Base-by-base conservation (phyloP, 495 filamentous ascomycete species). In the Margaritispora aquatica region DNA sequence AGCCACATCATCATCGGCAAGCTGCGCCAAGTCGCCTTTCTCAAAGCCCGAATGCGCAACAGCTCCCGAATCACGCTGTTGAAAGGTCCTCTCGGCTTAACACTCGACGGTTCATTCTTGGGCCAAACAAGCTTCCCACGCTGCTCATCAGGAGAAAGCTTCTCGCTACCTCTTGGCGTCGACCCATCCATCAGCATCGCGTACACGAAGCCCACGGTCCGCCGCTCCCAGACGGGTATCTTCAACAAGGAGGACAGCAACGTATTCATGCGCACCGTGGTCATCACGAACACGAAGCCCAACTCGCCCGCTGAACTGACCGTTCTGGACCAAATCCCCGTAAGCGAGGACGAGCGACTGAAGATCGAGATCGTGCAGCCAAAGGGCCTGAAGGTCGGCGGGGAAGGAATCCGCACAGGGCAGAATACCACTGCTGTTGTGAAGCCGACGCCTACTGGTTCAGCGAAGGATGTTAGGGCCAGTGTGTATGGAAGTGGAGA, bases 71-170 rank as follows among this genome's bases (percentile, higher is more conserved):
- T 85, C 44, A 82, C 80, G 0, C 74, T 89, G 2, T 80, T 87
- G 27, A 76, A 75, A 57, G 86, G 85, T 17, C 75, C 75, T 1
- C 77, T 77, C 0, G 84, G 85, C 1, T 73, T 89, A 15, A 87
- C 85, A 1, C 83, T 89, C 23, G 87, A 89, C 65, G 84, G 82
- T 2, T 79, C 77, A 10, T 89, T 89, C 68, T 69, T 90, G 27
- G 87, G 87, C 10, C 82, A 81, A 41, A 76, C 80, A 1, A 70
- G 71, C 0, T 67, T 88, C 4, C 78, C 84, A 10, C 77, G 77
- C 47, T 82, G 82, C 66, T 80, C 77, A 47, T 76, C 85, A 13
- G 82, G 81, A n/a, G 80, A 86, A 26, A 63, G 70, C 31, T 85
- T 89, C 72, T 73, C 70, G 46, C 68, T 90, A 10, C 74, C 77